Evolutionary conservation across 1,284 basidiomycete species (phyloP).

Genomic region (Caloboletus firmus): DNA sequence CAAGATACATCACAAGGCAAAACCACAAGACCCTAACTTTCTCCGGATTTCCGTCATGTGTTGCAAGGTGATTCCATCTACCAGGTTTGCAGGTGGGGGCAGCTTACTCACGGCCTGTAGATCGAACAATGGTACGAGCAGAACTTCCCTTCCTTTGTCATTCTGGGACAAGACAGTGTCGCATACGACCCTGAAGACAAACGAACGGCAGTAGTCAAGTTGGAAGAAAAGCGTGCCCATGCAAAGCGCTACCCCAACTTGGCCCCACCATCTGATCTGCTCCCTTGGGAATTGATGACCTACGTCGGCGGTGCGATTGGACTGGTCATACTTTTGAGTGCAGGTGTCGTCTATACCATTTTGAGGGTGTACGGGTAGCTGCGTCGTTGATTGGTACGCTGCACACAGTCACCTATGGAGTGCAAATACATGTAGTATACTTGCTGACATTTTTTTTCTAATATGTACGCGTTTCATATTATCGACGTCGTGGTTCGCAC

Average conservation of each 20-base stretch:
- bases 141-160: slow-evolving; percentile 84
- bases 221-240: slow-evolving; percentile 42
- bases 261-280: slow-evolving; percentile 13
- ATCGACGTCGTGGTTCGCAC: background rate
- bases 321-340: slow-evolving; percentile 39
- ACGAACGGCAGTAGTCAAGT: slow-evolving; percentile 25
- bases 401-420: background rate
- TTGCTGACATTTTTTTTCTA: background rate
- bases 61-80: slow-evolving; percentile 56
- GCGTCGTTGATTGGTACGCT: background rate
- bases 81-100: background rate
- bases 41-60: slow-evolving; percentile 78
- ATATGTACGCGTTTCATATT: background rate
- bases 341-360: slow-evolving; percentile 37
- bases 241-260: slow-evolving; percentile 17
- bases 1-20: slow-evolving; percentile 79
- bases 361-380: slow-evolving; percentile 32
- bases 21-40: slow-evolving; percentile 86
- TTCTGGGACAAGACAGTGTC: slow-evolving; percentile 40
- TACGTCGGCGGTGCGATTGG: slow-evolving; percentile 45
- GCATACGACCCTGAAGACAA: slow-evolving; percentile 30
- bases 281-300: slow-evolving; percentile 39
- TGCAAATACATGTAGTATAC: background rate
- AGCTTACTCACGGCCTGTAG: slow-evolving; percentile 40
- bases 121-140: slow-evolving; percentile 92